These are phyloP conservation scores for Populus trichocarpa DNA, from an alignment of 441 rosid species.

Conservation along the genomic window DNA sequence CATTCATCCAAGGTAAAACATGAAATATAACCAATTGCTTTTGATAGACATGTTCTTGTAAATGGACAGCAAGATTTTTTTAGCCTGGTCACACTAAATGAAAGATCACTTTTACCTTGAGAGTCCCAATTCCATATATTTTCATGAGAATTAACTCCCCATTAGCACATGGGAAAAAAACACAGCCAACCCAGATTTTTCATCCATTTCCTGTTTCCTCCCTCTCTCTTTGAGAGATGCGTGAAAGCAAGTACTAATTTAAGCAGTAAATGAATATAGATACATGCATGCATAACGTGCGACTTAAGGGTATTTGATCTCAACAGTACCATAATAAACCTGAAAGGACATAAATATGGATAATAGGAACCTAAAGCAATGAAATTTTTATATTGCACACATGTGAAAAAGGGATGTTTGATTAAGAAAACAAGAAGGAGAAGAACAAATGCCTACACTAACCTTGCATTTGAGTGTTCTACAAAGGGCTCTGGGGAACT, in stretches of 20 bases:
- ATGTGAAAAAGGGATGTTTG: not conserved
- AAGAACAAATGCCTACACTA: not conserved
- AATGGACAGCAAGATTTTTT: not conserved
- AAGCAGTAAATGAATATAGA: not conserved
- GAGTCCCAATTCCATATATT: not conserved
- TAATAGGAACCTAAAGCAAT: constrained; percentile 4
- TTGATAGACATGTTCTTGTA: not conserved
- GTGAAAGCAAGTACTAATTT: not conserved
- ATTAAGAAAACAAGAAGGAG: not conserved
- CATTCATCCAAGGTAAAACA: not conserved
- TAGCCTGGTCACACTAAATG: not conserved
- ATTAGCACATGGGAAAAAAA: not conserved
- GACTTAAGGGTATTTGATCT: not conserved
- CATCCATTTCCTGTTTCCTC: not conserved
- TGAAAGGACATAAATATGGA: not conserved
- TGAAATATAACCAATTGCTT: not conserved
- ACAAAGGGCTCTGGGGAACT: constrained; percentile 20
- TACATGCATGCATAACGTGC: not conserved
- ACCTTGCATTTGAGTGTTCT: constrained; percentile 24
- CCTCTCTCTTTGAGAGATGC: not conserved
- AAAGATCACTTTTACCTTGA: not conserved
- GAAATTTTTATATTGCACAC: not conserved
- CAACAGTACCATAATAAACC: not conserved
- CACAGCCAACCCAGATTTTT: not conserved
- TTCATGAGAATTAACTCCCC: not conserved